A percentile compares a stretch with the other conserved stretches of the same genome.
Evolutionary conservation across 108 stramenopile genomes (phyloP).

Genomic region (Hondaea fermentalgiana): DNA sequence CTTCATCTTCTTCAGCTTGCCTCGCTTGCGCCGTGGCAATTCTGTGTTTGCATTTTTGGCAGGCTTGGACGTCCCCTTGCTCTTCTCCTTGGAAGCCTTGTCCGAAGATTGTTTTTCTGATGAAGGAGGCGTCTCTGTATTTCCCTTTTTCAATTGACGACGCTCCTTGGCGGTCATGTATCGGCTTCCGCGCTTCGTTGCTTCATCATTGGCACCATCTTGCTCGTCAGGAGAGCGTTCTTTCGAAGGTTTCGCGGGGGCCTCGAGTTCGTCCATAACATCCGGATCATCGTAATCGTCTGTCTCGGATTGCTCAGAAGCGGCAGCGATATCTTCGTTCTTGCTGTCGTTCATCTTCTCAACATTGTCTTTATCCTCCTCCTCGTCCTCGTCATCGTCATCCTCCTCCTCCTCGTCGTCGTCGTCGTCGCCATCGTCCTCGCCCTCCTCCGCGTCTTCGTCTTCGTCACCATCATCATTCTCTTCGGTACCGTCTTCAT

Average conservation of each 20-base stretch:
- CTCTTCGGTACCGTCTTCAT: not conserved
- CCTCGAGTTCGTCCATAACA: not conserved
- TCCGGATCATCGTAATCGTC: not conserved
- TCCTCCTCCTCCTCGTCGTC: conserved; percentile 48
- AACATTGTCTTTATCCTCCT: too few relatives aligned
- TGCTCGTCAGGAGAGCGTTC: not conserved
- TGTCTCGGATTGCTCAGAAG: conserved; percentile 56
- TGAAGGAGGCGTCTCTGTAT: too few relatives aligned
- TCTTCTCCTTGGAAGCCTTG: too few relatives aligned
- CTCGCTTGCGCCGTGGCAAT: conserved; percentile 18
- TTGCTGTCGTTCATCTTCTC: too few relatives aligned
- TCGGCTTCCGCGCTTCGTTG: not conserved
- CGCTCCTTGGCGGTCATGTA: not conserved
- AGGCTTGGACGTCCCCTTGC: not conserved
- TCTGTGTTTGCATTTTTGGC: not conserved
- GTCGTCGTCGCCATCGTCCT: conserved; percentile 38
- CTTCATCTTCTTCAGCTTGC: conserved; percentile 43
- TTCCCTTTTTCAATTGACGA: not conserved
- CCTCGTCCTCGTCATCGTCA: not conserved
- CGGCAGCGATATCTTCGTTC: too few relatives aligned
- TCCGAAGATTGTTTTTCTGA: too few relatives aligned
- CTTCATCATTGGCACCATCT: not conserved
- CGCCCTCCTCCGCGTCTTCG: not conserved
- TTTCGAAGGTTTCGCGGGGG: not conserved
- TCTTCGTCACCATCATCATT: not conserved